A percentile compares a stretch with the other conserved stretches of the same genome.
phyloP scores from a whole-genome alignment of 352 stramenopile species.

The Pythium folliculosum region DNA sequence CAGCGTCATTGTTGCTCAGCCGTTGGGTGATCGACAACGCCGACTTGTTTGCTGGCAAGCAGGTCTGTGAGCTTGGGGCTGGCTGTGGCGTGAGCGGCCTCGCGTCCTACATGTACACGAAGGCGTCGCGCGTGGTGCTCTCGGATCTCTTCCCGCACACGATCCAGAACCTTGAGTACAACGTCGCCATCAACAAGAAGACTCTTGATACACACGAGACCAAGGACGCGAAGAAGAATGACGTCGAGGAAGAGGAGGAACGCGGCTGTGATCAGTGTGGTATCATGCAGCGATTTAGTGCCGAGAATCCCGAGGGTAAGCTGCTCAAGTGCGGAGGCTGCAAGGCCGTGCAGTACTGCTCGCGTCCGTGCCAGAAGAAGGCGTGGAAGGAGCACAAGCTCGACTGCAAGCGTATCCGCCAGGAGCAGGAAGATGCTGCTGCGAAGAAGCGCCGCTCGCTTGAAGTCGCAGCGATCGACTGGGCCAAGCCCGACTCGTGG shows the following conservation, averaged over 20 bases:
- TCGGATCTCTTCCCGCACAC: slow-evolving; percentile 85
- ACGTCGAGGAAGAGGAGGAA: slow-evolving; percentile 35
- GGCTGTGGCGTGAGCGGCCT: slow-evolving; percentile 85
- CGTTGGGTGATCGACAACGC: slow-evolving; percentile 80
- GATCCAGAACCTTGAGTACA: slow-evolving; percentile 81
- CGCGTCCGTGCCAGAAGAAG: slow-evolving; percentile 83
- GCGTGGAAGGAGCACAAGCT: slow-evolving; percentile 87
- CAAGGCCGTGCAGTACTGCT: slow-evolving; percentile 79
- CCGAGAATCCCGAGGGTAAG: slow-evolving; percentile 85
- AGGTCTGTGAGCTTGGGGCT: slow-evolving; percentile 81
- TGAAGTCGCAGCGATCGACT: slow-evolving; percentile 79
- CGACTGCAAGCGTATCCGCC: slow-evolving; percentile 73
- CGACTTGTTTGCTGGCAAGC: slow-evolving; percentile 62
- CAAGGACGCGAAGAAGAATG: slow-evolving; percentile 5
- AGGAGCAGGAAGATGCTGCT: slow-evolving; percentile 32
- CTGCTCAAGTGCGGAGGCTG: slow-evolving; percentile 85
- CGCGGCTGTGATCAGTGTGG: slow-evolving; percentile 67
- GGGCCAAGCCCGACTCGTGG: slow-evolving; percentile 77
- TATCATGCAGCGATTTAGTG: slow-evolving; percentile 68
- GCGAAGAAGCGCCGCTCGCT: slow-evolving; percentile 30
- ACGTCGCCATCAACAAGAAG: slow-evolving; percentile 73
- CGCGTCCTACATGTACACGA: slow-evolving; percentile 77
- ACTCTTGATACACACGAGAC: slow-evolving; percentile 1
- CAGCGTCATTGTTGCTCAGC: slow-evolving; percentile 82
- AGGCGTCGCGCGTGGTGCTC: slow-evolving; percentile 72